These are phyloP conservation scores for Mycocentrospora acerina DNA, from an alignment of 2,329 filamentous ascomycete genomes.

Conservation along the genomic window DNA sequence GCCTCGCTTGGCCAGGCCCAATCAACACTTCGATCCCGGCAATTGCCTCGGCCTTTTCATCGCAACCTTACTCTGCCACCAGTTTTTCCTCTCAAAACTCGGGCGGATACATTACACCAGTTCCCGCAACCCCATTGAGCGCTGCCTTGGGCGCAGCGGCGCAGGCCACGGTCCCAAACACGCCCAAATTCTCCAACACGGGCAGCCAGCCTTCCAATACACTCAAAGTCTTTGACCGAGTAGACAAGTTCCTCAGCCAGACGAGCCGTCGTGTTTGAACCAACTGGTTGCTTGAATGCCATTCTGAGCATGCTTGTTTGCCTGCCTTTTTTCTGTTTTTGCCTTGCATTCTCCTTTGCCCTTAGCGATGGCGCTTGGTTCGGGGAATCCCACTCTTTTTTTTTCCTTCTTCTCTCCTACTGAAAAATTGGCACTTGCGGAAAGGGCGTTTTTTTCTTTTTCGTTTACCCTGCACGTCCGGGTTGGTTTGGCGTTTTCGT, in stretches of 20 bases:
- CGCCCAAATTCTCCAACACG: conserved; percentile 26
- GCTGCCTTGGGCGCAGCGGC: conserved; percentile 87
- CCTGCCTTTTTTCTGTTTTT: no score
- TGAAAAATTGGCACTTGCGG: no score
- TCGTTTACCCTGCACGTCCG: no score
- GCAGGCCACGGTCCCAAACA: conserved; percentile 81
- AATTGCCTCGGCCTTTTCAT: conserved; percentile 29
- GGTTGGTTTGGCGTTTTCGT: no score
- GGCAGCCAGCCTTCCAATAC: conserved; percentile 21
- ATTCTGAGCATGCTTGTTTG: no score
- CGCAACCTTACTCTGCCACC: conserved; percentile 27
- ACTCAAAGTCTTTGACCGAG: conserved; percentile 40
- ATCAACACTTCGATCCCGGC: conserved; percentile 41
- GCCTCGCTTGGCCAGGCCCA: conserved; percentile 33
- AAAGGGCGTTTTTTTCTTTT: no score
- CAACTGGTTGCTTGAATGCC: no score
- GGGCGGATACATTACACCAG: conserved; percentile 54
- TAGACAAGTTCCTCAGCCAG: conserved; percentile 35
- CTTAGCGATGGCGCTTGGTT: no score
- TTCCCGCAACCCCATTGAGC: conserved; percentile 86
- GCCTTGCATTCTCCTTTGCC: no score
- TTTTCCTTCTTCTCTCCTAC: no score
- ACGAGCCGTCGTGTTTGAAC: conserved; percentile 31
- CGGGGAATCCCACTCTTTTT: no score
- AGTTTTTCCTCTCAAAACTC: conserved; percentile 32